Evolutionary conservation across 129 eudicot species (phyloP).

Genomic region (Flaveria sonorensis): DNA sequence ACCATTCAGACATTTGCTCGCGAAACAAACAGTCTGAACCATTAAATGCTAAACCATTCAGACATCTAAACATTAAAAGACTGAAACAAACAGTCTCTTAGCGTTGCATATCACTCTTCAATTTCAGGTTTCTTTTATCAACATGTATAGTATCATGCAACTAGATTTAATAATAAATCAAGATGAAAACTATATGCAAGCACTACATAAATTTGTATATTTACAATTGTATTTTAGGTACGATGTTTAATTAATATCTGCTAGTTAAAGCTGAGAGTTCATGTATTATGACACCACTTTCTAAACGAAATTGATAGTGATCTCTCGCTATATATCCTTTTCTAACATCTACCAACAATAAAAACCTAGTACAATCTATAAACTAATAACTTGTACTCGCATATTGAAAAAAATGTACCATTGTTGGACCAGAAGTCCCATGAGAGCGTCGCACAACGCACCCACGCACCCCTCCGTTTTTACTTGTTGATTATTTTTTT

Average conservation of each 20-base stretch:
- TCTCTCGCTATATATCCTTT: conserved; percentile 15
- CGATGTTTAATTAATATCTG: background rate
- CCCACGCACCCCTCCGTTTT: no score
- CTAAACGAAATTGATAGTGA: conserved; percentile 4
- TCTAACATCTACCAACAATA: conserved; percentile 32
- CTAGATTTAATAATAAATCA: background rate
- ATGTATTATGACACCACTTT: no score
- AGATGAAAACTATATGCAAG: background rate
- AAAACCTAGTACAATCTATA: conserved; percentile 25
- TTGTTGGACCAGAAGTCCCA: no score
- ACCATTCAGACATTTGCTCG: no score
- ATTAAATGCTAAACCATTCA: no score
- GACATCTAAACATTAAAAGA: no score
- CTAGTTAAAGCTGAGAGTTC: no score
- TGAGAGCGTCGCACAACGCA: no score
- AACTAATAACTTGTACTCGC: conserved; percentile 20
- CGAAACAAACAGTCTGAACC: no score
- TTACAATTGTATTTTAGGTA: background rate
- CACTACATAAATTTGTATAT: background rate
- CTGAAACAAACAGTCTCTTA: no score
- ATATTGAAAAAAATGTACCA: background rate
- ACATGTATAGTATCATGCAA: background rate
- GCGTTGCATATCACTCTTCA: background rate
- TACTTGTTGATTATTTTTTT: no score
- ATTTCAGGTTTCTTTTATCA: background rate